A percentile compares a stretch with the other conserved stretches of the same genome.
These are phyloP conservation scores for Solanum paucissectum DNA, from an alignment of 257 asterid genomes.

Conservation along the genomic window DNA sequence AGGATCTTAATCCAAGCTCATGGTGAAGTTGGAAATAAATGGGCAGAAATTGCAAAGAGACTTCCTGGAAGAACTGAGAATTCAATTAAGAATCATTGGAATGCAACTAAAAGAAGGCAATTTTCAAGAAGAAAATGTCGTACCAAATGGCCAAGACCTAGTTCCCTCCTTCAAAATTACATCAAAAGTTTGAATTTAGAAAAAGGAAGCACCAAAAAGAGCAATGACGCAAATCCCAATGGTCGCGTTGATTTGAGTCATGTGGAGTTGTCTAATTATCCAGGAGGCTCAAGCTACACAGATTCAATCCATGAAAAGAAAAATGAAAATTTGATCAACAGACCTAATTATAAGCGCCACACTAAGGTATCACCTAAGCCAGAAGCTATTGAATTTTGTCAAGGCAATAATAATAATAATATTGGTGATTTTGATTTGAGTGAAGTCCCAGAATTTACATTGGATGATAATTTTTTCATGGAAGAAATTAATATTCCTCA, in stretches of 20 bases:
- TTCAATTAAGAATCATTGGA: constrained; percentile 92
- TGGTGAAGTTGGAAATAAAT: constrained; percentile 61
- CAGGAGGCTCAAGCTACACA: not conserved
- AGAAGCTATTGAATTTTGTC: not conserved
- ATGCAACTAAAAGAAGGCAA: constrained; percentile 79
- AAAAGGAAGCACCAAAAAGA: constrained; percentile 13
- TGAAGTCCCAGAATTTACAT: constrained; percentile 14
- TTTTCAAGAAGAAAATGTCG: constrained; percentile 62
- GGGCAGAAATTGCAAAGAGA: constrained; percentile 82
- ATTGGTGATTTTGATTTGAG: constrained; percentile 5
- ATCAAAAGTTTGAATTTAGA: constrained; percentile 52
- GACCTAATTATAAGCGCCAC: not conserved
- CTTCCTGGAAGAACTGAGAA: constrained; percentile 73
- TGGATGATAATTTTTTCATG: constrained; percentile 14
- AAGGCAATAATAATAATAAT: not conserved
- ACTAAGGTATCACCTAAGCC: not conserved
- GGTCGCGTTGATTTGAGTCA: not conserved
- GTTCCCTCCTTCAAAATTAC: constrained; percentile 67
- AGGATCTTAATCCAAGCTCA: constrained; percentile 58
- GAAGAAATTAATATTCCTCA: not conserved
- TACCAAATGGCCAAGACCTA: constrained; percentile 72
- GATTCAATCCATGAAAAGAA: not conserved
- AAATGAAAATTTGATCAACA: not conserved
- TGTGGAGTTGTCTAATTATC: not conserved
- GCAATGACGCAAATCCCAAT: not conserved